A percentile compares a stretch with the other conserved stretches of the same genome.
phyloP scores from a whole-genome alignment of 1,284 basidiomycete genomes.

The Anthracocystis panici-leucophaei region DNA sequence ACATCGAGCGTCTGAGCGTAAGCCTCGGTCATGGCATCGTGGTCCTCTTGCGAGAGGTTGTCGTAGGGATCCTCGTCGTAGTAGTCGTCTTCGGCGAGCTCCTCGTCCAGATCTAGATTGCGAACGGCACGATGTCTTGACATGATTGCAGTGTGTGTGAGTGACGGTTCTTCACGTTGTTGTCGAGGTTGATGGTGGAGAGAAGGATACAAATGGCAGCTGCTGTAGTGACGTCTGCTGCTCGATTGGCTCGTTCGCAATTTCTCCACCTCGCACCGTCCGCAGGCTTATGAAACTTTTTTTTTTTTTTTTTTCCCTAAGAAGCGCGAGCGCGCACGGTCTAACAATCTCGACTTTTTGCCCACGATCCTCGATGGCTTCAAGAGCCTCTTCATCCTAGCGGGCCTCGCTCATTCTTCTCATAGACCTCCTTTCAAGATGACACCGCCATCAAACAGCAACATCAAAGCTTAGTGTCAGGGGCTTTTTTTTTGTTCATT shows the following conservation, averaged over 20 bases:
- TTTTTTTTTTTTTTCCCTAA: neutral
- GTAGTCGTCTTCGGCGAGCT: constrained; percentile 76
- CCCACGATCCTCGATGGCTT: neutral
- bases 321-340: too few relatives aligned
- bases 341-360: neutral
- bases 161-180: neutral
- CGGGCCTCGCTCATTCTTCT: neutral
- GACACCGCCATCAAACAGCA: too few relatives aligned
- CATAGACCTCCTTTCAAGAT: neutral
- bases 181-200: constrained; percentile 1
- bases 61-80: constrained; percentile 65
- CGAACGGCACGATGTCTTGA: constrained; percentile 83
- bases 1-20: constrained; percentile 52
- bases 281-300: neutral
- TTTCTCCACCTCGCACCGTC: constrained; percentile 1
- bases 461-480: neutral
- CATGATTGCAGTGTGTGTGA: constrained; percentile 50
- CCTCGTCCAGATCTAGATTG: constrained; percentile 88
- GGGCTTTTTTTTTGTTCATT: neutral
- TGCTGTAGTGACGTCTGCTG: constrained; percentile 35
- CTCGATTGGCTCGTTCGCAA: constrained; percentile 4
- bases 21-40: constrained; percentile 56
- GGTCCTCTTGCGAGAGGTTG: constrained; percentile 59
- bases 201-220: constrained; percentile 1
- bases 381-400: neutral